Percentiles rank a stretch among this genome's conserved stretches.
Evolutionary conservation across 2,329 filamentous ascomycete species (phyloP).

Genomic region (Fusarium oligoseptatum): DNA sequence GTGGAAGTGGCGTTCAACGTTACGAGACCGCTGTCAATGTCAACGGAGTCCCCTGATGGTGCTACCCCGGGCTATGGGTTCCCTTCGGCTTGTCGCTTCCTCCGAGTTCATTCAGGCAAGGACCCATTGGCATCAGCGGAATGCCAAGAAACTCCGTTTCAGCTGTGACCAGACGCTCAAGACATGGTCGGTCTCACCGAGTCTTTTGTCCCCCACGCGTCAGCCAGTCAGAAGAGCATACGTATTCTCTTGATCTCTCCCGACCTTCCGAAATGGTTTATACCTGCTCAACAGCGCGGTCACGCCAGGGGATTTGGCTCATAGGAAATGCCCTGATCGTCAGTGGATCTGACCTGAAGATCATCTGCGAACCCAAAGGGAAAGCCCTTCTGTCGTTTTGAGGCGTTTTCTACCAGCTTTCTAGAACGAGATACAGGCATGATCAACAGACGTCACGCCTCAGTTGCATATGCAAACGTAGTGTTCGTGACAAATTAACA

Average conservation of each 20-base stretch:
- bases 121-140: neutral
- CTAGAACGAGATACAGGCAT: neutral
- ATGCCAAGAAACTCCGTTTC: neutral
- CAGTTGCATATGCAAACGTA: neutral
- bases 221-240: neutral
- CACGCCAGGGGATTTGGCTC: neutral
- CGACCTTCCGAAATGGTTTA: neutral
- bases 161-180: neutral
- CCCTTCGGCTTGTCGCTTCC: neutral
- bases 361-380: neutral
- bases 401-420: neutral
- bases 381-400: no score
- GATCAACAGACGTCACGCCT: neutral
- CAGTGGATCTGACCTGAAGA: neutral
- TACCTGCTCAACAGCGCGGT: neutral
- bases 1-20: neutral
- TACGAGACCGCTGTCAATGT: neutral
- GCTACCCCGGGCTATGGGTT: neutral
- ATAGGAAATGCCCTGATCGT: no score
- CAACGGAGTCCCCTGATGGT: neutral
- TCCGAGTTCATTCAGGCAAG: no score
- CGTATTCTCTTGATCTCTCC: neutral
- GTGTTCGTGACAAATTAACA: neutral
- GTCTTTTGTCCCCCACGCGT: neutral
- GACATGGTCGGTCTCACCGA: neutral